Percentiles rank a stretch among this genome's conserved stretches.
These are phyloP conservation scores for Fusarium sp. DNA, from an alignment of 2,329 filamentous ascomycete species.

Conservation along the genomic window DNA sequence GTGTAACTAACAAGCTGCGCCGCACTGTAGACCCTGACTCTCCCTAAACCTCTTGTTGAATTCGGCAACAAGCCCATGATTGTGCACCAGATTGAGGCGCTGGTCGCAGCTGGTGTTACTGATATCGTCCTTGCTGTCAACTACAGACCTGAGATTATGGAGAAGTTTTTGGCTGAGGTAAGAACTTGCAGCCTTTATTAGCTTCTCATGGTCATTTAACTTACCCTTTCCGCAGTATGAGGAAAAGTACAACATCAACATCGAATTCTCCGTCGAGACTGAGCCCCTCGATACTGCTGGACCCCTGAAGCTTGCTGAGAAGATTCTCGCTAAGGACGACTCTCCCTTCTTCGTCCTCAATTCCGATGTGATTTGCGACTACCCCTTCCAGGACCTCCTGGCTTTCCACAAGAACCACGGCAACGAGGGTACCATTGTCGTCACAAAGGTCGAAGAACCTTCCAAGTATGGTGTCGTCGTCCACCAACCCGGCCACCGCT, in stretches of 20 bases:
- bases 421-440: constrained; percentile 95
- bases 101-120: constrained; percentile 93
- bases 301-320: constrained; percentile 93
- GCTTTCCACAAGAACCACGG: constrained; percentile 94
- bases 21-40: constrained; percentile 82
- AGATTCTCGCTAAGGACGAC: constrained; percentile 92
- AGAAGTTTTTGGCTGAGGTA: constrained; percentile 90
- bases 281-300: constrained; percentile 96
- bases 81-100: constrained; percentile 94
- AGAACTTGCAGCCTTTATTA: constrained; percentile 14
- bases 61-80: constrained; percentile 99
- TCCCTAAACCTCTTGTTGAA: constrained; percentile 97
- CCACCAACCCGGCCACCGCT: constrained; percentile 91
- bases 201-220: neutral
- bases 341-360: constrained; percentile 98
- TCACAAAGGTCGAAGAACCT: constrained; percentile 98
- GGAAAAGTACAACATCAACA: constrained; percentile 90
- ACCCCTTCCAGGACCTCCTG: constrained; percentile 90
- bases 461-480: constrained; percentile 99
- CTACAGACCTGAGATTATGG: constrained; percentile 98
- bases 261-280: constrained; percentile 96
- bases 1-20: constrained; percentile 40
- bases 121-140: constrained; percentile 99
- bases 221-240: constrained; percentile 73
- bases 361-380: constrained; percentile 98